phyloP scores from a whole-genome alignment of 768 basidiomycete species.

The Tremella yokohamensis region DNA sequence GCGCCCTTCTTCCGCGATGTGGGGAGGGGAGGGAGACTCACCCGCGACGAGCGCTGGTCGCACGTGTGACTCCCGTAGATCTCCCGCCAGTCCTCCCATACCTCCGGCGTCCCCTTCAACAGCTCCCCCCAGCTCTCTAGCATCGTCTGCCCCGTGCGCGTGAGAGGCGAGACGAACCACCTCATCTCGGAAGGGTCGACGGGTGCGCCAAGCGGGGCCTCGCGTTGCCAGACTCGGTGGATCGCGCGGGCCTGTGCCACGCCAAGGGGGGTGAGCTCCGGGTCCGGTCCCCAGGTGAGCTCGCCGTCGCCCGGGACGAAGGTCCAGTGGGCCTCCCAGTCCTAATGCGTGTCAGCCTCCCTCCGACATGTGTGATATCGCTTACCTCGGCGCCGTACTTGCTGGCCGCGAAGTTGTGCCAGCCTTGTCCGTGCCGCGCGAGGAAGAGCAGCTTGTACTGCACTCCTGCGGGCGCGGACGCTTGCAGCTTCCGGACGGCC shows the following conservation, averaged over 20 bases:
- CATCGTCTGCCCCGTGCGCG: conserved; percentile 48
- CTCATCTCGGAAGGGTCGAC: conserved; percentile 31
- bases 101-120: conserved; percentile 35
- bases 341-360: conserved; percentile 19
- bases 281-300: conserved; percentile 49
- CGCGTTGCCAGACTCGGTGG: conserved; percentile 29
- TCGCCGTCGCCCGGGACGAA: conserved; percentile 38
- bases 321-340: conserved; percentile 47
- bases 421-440: conserved; percentile 49
- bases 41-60: conserved; percentile 43
- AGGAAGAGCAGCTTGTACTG: conserved; percentile 48
- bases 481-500: conserved; percentile 26
- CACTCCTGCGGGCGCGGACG: conserved; percentile 32
- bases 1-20: not conserved
- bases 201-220: conserved; percentile 29
- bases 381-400: conserved; percentile 45
- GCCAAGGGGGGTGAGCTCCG: conserved; percentile 44
- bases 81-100: conserved; percentile 48
- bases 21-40: conserved; percentile 16
- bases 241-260: conserved; percentile 41
- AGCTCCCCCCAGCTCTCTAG: conserved; percentile 41
- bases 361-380: not conserved
- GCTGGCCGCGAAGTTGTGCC: conserved; percentile 43
- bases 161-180: conserved; percentile 41
- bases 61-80: conserved; percentile 50